phyloP scores from a whole-genome alignment of 2,329 filamentous ascomycete genomes.

The Metarhizium brunneum region DNA sequence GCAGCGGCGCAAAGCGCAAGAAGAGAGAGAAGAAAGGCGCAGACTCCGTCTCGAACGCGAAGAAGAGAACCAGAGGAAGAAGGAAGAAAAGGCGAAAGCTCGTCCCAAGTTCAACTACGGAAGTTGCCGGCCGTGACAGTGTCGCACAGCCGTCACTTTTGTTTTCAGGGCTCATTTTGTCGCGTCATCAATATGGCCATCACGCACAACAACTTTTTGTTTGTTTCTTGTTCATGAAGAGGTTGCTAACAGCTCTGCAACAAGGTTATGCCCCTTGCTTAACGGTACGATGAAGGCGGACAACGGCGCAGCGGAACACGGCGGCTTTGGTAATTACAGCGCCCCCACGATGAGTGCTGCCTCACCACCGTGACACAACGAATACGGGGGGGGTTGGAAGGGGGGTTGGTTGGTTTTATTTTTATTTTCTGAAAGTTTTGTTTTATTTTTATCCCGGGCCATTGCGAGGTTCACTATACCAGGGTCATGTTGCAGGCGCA shows the following conservation, averaged over 20 bases:
- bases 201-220: background rate
- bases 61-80: constrained; percentile 8
- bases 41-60: constrained; percentile 7
- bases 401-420: background rate
- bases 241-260: constrained; percentile 18
- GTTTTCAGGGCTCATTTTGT: background rate
- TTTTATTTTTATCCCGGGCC: background rate
- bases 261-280: constrained; percentile 75
- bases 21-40: constrained; percentile 8
- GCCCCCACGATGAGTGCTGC: constrained; percentile 25
- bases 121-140: constrained; percentile 11
- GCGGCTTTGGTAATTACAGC: constrained; percentile 48
- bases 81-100: constrained; percentile 11
- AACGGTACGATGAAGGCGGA: constrained; percentile 69
- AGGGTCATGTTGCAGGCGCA: background rate
- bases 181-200: background rate
- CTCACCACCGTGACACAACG: constrained; percentile 15
- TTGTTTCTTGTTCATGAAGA: background rate
- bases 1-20: constrained; percentile 9
- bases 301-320: constrained; percentile 44
- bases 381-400: background rate
- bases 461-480: background rate
- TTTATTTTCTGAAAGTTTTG: background rate
- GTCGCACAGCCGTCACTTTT: constrained; percentile 1
- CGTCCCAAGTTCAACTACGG: constrained; percentile 14